A percentile compares a stretch with the other conserved stretches of the same genome.
Evolutionary conservation across 495 filamentous ascomycete genomes (phyloP).

Genomic region (Penicillium ochrochloron): DNA sequence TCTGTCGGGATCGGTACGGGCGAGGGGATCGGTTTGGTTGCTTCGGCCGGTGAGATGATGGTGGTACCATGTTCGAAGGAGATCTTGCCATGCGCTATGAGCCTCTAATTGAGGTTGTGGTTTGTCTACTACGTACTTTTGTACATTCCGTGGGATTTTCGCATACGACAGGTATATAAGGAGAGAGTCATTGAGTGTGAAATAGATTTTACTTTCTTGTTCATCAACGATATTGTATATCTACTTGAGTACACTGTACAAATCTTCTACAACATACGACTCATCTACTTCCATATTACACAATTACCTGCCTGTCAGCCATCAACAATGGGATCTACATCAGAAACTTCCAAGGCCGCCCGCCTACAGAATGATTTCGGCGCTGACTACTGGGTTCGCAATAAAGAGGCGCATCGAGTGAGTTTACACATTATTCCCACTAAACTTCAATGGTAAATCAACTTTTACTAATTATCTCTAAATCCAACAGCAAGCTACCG

Average conservation of each 20-base stretch:
- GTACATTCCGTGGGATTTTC: slow-evolving; percentile 1
- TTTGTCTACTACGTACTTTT: neutral
- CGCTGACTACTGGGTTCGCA: slow-evolving; percentile 45
- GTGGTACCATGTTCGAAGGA: neutral
- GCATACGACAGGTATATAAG: neutral
- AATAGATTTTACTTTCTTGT: neutral
- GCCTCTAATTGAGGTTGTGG: neutral
- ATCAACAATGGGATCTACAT: slow-evolving; percentile 15
- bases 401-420: slow-evolving; percentile 31
- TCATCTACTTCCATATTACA: slow-evolving; percentile 12
- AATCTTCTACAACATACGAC: neutral
- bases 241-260: neutral
- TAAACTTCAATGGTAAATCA: neutral
- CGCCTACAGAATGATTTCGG: slow-evolving; percentile 49
- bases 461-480: neutral
- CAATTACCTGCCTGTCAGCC: neutral
- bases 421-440: neutral
- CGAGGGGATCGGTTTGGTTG: neutral
- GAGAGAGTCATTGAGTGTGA: neutral
- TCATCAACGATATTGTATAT: neutral
- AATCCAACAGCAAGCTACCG: slow-evolving; percentile 35
- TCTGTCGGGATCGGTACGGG: neutral
- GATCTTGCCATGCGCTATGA: neutral
- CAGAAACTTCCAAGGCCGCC: slow-evolving; percentile 21
- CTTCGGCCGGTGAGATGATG: neutral